These are phyloP conservation scores for Leishmania amazonensis DNA, from an alignment of 208 protist genomes.

Conservation along the genomic window DNA sequence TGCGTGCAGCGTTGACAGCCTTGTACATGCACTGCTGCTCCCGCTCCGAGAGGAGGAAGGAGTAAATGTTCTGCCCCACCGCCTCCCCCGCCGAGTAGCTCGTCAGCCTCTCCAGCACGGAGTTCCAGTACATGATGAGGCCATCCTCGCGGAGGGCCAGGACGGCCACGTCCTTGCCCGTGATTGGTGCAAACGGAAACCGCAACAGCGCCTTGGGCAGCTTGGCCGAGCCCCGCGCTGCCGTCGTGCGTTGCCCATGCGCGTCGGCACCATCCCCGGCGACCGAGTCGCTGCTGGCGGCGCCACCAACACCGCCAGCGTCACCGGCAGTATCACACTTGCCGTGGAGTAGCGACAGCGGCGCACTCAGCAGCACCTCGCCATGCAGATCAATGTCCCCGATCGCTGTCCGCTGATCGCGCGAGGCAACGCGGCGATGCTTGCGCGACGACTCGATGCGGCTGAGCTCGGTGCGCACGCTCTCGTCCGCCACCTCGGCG, in stretches of 20 bases:
- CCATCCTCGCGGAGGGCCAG: slow-evolving; percentile 86
- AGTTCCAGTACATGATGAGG: slow-evolving; percentile 77
- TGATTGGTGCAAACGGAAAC: slow-evolving; percentile 32
- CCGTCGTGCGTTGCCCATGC: not conserved
- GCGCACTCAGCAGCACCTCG: slow-evolving; percentile 48
- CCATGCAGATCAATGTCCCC: slow-evolving; percentile 40
- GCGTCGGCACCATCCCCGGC: not conserved
- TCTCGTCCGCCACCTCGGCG: slow-evolving; percentile 52
- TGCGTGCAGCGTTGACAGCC: slow-evolving; percentile 54
- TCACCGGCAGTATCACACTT: slow-evolving; percentile 7
- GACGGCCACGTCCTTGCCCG: slow-evolving; percentile 30
- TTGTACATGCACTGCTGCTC: slow-evolving; percentile 78
- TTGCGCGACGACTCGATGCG: slow-evolving; percentile 41
- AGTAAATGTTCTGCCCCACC: slow-evolving; percentile 85
- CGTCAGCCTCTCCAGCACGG: slow-evolving; percentile 57
- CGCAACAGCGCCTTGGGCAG: slow-evolving; percentile 24
- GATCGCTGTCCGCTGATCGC: slow-evolving; percentile 20
- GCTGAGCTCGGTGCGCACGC: slow-evolving; percentile 64
- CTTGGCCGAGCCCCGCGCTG: not conserved
- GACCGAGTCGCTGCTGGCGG: not conserved
- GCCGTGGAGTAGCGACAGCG: slow-evolving; percentile 32
- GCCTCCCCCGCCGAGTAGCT: slow-evolving; percentile 68
- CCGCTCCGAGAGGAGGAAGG: slow-evolving; percentile 64
- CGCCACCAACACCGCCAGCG: not conserved
- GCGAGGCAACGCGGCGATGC: slow-evolving; percentile 30